Evolutionary conservation across 2,329 filamentous ascomycete genomes (phyloP).

Genomic region (Phialemoniopsis sp.): DNA sequence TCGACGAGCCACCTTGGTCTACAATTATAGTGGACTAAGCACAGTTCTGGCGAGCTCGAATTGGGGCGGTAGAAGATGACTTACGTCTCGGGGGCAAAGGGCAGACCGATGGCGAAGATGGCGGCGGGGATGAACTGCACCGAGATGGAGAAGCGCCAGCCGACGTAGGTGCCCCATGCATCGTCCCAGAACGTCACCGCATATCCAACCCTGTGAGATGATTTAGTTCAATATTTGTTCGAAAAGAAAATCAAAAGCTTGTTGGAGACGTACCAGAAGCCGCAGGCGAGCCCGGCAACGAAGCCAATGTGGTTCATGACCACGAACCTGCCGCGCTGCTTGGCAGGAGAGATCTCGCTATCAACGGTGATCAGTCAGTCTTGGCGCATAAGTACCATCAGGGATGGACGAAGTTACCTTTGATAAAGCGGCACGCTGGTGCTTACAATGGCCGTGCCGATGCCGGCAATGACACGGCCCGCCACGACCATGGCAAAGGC

Average conservation of each 20-base stretch:
- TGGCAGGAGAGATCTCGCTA: conserved; percentile 51
- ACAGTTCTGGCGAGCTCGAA: too few species aligned
- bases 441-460: conserved; percentile 50
- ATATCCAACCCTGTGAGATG: conserved; percentile 45
- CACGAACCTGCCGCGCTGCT: conserved; percentile 49
- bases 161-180: conserved; percentile 34
- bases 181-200: conserved; percentile 48
- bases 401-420: conserved; percentile 27
- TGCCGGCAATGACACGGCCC: conserved; percentile 46
- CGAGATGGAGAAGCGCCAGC: conserved; percentile 50
- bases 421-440: conserved; percentile 56
- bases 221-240: not conserved
- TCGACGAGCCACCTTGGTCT: conserved; percentile 57
- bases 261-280: conserved; percentile 43
- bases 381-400: not conserved
- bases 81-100: conserved; percentile 51
- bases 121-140: conserved; percentile 45
- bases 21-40: too few species aligned
- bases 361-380: not conserved
- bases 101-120: conserved; percentile 44
- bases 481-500: conserved; percentile 43
- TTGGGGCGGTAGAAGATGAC: conserved; percentile 11
- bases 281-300: conserved; percentile 46
- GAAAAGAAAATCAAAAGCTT: not conserved
- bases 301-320: conserved; percentile 58